Base-by-base conservation (phyloP, 257 asterid species). In the Penstemon newberryi region DNA sequence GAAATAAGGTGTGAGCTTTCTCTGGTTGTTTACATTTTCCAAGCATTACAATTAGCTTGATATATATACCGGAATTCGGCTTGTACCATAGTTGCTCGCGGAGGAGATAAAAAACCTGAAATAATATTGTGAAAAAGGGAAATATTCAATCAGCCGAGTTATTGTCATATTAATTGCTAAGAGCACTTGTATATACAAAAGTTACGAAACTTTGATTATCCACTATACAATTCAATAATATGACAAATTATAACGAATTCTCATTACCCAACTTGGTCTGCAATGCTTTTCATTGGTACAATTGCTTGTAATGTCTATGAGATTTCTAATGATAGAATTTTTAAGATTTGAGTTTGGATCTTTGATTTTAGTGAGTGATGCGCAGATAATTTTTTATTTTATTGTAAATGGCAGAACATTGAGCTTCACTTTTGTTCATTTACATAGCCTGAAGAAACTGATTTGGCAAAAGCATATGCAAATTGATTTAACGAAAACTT, bases 1-100 rank as follows among this genome's bases (percentile, higher is more conserved):
- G 87, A 63, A 88, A 93, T 69, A 93, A 78, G 56, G 82, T 80
- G 59, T 75, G 90, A 70, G 99, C 99, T 79, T 80, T 93, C 85
- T 90, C 99, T 5, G 97, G 98, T 78, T 93, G 97, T 92, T 88
- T 93, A 77, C 99, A 90, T 75, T 93, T 93, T 64, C 99, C 99
- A 56, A 93, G 96, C 99, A 93, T 93, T 71, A 86, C 91, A 58
- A 93, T 93, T 68, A 93, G 81, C 87, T 88, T 90, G 70, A 90
- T 82, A 67, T 93, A 93, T 66, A 90, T 75, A 62, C 96, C 92
- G 9, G 79, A 15, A 63, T 84, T 84, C 8, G 99, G 97, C 75
- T 75, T 78, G 91, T 93, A 93, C 99, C 99, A 93, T 0, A 85
- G 85, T 83, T 93, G 99, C 82, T 93, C 96, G 0, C 90, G 90